Evolutionary conservation across 1,139 yeast genomes (phyloP).

Genomic region (Kluyveromyces sp.): DNA sequence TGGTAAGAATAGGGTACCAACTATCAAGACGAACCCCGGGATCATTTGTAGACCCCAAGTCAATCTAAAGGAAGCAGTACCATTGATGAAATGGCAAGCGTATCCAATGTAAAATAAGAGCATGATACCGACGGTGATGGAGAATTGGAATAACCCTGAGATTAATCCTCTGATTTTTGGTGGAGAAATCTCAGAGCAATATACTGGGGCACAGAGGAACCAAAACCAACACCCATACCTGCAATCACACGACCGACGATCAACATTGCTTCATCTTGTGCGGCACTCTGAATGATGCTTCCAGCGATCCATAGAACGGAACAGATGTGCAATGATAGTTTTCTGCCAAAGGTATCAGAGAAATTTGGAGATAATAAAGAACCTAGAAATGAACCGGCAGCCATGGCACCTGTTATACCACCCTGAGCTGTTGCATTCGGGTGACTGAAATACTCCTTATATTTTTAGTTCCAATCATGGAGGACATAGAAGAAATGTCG

Average conservation of each 20-base stretch:
- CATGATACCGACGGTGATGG: constrained; percentile 36
- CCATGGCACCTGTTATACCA: constrained; percentile 53
- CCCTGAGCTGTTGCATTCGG: constrained; percentile 48
- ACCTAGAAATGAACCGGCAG: constrained; percentile 54
- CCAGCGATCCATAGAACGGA: constrained; percentile 41
- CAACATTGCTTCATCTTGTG: constrained; percentile 30
- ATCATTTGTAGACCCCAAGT: constrained; percentile 50
- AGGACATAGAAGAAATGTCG: constrained; percentile 57
- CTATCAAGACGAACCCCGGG: constrained; percentile 43
- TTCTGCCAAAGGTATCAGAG: constrained; percentile 55
- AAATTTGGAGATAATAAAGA: constrained; percentile 42
- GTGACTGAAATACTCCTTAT: constrained; percentile 34
- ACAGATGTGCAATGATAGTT: constrained; percentile 42
- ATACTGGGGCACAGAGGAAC: constrained; percentile 54
- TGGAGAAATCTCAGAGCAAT: constrained; percentile 55
- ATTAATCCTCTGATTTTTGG: constrained; percentile 57
- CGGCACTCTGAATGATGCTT: constrained; percentile 38
- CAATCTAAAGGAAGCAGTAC: constrained; percentile 39
- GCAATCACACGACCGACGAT: constrained; percentile 46
- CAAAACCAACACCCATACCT: constrained; percentile 54
- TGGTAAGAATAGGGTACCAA: constrained; percentile 43
- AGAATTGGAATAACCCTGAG: constrained; percentile 57
- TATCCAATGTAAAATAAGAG: constrained; percentile 52
- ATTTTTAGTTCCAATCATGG: constrained; percentile 43
- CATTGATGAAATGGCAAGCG: constrained; percentile 41